Evolutionary conservation across 2,329 filamentous ascomycete genomes (phyloP).

Genomic region (Diplodia scrobiculata): DNA sequence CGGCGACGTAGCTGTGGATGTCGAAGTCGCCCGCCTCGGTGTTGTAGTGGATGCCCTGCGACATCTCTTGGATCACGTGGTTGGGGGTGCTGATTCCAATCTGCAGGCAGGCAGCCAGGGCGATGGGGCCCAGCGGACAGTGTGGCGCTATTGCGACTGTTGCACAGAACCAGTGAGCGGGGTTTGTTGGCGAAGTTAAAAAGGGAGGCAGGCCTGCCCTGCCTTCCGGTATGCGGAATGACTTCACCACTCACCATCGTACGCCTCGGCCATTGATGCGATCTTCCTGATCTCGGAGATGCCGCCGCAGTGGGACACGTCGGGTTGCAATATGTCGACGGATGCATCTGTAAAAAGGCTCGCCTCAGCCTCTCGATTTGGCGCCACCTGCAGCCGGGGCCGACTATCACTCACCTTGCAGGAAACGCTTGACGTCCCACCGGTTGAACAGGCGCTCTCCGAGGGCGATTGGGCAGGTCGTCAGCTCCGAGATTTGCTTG

Average conservation of each 20-base stretch:
- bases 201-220: neutral
- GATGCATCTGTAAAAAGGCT: constrained; percentile 49
- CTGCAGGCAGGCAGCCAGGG: constrained; percentile 70
- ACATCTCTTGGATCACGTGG: constrained; percentile 78
- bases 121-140: constrained; percentile 72
- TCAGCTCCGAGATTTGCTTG: constrained; percentile 60
- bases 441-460: constrained; percentile 71
- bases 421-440: constrained; percentile 73
- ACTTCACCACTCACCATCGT: constrained; percentile 53
- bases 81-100: constrained; percentile 62
- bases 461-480: constrained; percentile 67
- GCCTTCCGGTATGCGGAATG: neutral
- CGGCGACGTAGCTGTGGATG: constrained; percentile 63
- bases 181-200: neutral
- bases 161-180: neutral
- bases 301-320: constrained; percentile 71
- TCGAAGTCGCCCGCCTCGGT: constrained; percentile 40
- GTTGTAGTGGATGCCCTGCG: constrained; percentile 78
- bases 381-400: neutral
- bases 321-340: constrained; percentile 73
- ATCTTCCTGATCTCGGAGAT: constrained; percentile 72
- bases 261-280: constrained; percentile 70
- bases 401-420: constrained; percentile 51
- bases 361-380: constrained; percentile 10
- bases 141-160: constrained; percentile 69